These are phyloP conservation scores for Trichophyton mentagrophytes DNA, from an alignment of 2,329 filamentous ascomycete species.

Conservation along the genomic window DNA sequence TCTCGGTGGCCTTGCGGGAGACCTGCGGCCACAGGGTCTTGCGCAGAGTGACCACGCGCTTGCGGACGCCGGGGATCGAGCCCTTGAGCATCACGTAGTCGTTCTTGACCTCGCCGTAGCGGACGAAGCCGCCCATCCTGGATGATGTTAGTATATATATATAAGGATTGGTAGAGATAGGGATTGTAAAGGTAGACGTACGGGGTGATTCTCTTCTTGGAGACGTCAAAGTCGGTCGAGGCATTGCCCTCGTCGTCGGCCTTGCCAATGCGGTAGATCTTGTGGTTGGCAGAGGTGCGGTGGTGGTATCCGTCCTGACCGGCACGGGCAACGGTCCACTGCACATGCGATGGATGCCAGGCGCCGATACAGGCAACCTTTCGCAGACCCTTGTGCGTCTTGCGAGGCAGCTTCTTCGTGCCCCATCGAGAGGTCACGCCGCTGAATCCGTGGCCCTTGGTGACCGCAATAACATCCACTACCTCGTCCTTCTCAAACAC, in stretches of 20 bases:
- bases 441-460: conserved; percentile 97
- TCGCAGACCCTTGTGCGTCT: conserved; percentile 99
- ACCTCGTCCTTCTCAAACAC: conserved; percentile 99
- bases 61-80: conserved; percentile 95
- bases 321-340: conserved; percentile 99
- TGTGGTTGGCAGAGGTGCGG: conserved; percentile 99
- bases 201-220: conserved; percentile 99
- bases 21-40: conserved; percentile 99
- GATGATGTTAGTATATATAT: conserved; percentile 21
- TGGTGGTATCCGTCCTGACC: conserved; percentile 99
- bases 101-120: conserved; percentile 98
- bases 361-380: conserved; percentile 99
- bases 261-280: conserved; percentile 98
- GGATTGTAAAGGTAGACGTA: conserved; percentile 41
- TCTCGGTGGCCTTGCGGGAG: conserved; percentile 89
- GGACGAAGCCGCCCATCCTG: conserved; percentile 97
- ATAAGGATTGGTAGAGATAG: too few relatives aligned
- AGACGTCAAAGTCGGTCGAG: conserved; percentile 87
- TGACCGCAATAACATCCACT: conserved; percentile 97
- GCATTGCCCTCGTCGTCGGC: conserved; percentile 81
- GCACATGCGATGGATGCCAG: conserved; percentile 99
- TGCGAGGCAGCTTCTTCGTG: conserved; percentile 99
- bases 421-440: conserved; percentile 98
- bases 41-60: conserved; percentile 96
- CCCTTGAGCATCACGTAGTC: conserved; percentile 98